phyloP scores from a whole-genome alignment of 2,329 filamentous ascomycete genomes.

The Leptographium procerum region DNA sequence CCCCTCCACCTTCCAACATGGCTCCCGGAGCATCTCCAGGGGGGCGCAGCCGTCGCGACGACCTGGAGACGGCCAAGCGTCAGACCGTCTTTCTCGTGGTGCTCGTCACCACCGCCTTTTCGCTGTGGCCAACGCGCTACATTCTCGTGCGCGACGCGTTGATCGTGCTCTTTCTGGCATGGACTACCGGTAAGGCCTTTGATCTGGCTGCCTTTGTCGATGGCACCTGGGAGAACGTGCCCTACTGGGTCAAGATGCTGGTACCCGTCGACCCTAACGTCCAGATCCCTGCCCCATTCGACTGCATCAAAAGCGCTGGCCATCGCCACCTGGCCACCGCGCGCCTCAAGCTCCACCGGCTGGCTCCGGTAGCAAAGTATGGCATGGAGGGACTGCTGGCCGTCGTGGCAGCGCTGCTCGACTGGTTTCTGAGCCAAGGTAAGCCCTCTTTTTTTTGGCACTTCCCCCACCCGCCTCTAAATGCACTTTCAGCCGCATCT shows the following conservation, averaged over 20 bases:
- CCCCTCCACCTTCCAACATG: background rate
- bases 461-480: too few species aligned
- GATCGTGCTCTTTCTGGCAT: background rate
- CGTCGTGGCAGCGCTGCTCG: background rate
- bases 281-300: background rate
- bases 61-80: background rate
- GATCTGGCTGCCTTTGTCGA: background rate
- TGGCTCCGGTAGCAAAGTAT: background rate
- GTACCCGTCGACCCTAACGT: background rate
- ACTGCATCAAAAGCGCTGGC: background rate
- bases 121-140: background rate
- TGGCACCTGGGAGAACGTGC: background rate
- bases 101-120: background rate
- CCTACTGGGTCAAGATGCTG: background rate
- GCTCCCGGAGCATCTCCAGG: background rate
- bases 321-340: background rate
- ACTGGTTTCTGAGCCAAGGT: background rate
- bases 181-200: background rate
- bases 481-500: too few species aligned
- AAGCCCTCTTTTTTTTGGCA: background rate
- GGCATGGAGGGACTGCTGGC: background rate
- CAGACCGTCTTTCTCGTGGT: background rate
- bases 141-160: background rate
- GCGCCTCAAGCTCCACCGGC: background rate
- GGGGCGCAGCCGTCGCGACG: background rate